A percentile compares a stretch with the other conserved stretches of the same genome.
phyloP scores from a whole-genome alignment of 1,284 basidiomycete genomes.

The Baeospora myosura region DNA sequence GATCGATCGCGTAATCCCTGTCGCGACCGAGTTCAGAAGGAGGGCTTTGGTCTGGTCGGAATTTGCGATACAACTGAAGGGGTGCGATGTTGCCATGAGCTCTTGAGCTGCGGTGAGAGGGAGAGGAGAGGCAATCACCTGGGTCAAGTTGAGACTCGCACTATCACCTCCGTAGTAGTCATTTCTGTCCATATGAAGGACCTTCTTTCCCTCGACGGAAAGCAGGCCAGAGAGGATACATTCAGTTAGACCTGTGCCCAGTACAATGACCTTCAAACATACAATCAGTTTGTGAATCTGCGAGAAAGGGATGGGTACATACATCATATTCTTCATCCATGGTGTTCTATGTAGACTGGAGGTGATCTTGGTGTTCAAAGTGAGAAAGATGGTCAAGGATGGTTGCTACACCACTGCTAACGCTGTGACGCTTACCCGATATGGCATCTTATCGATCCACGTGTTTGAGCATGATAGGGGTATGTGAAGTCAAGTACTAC shows the following conservation, averaged over 20 bases:
- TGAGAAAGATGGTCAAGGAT: slow-evolving; percentile 13
- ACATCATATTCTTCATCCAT: slow-evolving; percentile 93
- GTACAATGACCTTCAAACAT: slow-evolving; percentile 72
- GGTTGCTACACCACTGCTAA: slow-evolving; percentile 11
- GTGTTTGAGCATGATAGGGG: too few relatives aligned
- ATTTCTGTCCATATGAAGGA: slow-evolving; percentile 98
- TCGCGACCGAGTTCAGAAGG: slow-evolving; percentile 84
- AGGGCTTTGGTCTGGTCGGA: slow-evolving; percentile 68
- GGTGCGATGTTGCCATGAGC: slow-evolving; percentile 16
- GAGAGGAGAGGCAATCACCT: slow-evolving; percentile 46
- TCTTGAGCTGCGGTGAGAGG: slow-evolving; percentile 10
- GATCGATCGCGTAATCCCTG: slow-evolving; percentile 92
- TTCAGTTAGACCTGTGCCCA: slow-evolving; percentile 96
- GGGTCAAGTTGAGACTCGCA: slow-evolving; percentile 94
- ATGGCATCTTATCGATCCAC: too few relatives aligned
- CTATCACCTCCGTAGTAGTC: slow-evolving; percentile 99
- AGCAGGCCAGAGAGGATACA: slow-evolving; percentile 95
- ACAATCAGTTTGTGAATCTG: slow-evolving; percentile 10
- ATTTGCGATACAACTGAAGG: slow-evolving; percentile 89
- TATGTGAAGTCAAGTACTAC: too few relatives aligned
- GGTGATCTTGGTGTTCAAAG: slow-evolving; percentile 13
- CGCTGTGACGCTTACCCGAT: too few relatives aligned
- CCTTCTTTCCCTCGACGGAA: slow-evolving; percentile 99
- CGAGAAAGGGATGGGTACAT: slow-evolving; percentile 20
- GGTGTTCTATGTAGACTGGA: slow-evolving; percentile 19